Evolutionary conservation across 305 asterid genomes (phyloP).

Genomic region (Fraxinus albicans): DNA sequence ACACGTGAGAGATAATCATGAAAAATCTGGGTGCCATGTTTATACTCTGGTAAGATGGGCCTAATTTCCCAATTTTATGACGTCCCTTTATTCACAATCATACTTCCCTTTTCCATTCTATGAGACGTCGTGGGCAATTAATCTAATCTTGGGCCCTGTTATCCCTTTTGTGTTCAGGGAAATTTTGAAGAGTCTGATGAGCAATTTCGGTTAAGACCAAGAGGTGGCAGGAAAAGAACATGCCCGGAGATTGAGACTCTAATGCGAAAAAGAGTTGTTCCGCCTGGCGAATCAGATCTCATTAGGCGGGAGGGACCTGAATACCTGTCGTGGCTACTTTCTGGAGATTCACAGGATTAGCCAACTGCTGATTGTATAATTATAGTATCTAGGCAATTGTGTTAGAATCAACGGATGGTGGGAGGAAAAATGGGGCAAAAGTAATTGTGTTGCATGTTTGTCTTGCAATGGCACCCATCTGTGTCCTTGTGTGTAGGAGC

Average conservation of each 20-base stretch:
- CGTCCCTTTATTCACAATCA: background rate
- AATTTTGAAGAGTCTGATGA: conserved; percentile 68
- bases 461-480: too few species aligned
- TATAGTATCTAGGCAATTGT: background rate
- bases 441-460: background rate
- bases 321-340: conserved; percentile 31
- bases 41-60: conserved; percentile 53
- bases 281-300: conserved; percentile 50
- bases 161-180: conserved; percentile 47
- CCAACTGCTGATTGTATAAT: background rate
- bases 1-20: conserved; percentile 89
- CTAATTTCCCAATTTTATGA: background rate
- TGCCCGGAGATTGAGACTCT: conserved; percentile 56
- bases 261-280: conserved; percentile 65
- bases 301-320: conserved; percentile 28
- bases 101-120: background rate
- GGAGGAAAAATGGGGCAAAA: background rate
- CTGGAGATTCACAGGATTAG: conserved; percentile 35
- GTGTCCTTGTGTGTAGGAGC: too few species aligned
- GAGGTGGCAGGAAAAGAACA: conserved; percentile 86
- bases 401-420: background rate
- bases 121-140: background rate
- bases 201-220: conserved; percentile 70
- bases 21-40: conserved; percentile 66
- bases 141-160: background rate